Evolutionary conservation across 768 basidiomycete genomes (phyloP).

Genomic region (Trametes coccinea): DNA sequence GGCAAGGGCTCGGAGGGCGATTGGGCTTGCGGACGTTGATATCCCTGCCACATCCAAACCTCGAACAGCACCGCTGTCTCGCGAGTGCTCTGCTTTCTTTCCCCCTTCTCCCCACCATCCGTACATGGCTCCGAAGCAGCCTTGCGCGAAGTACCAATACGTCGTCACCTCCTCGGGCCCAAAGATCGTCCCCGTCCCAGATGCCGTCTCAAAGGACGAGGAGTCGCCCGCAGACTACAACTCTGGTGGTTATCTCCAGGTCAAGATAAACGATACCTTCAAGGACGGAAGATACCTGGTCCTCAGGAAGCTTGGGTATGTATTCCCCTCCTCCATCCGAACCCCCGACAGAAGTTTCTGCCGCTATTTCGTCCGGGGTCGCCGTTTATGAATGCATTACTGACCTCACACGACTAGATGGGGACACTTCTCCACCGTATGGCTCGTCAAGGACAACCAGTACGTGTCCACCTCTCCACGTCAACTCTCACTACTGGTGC

Average conservation of each 20-base stretch:
- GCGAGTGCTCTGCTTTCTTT: slow-evolving; percentile 10
- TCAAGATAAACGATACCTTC: slow-evolving; percentile 74
- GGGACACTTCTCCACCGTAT: slow-evolving; percentile 96
- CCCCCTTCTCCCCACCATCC: slow-evolving; percentile 3
- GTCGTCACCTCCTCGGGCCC: slow-evolving; percentile 65
- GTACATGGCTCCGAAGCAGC: slow-evolving; percentile 67
- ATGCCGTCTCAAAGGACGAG: slow-evolving; percentile 69
- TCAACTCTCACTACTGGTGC: neutral
- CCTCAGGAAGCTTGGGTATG: slow-evolving; percentile 86
- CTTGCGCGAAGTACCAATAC: slow-evolving; percentile 75
- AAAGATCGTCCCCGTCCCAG: slow-evolving; percentile 70
- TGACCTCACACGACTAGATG: slow-evolving; percentile 52
- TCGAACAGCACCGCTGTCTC: neutral
- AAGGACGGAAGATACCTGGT: slow-evolving; percentile 83
- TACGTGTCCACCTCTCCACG: slow-evolving; percentile 41
- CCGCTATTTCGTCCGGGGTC: slow-evolving; percentile 10
- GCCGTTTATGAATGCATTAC: neutral
- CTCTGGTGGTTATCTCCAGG: slow-evolving; percentile 69
- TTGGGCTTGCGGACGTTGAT: slow-evolving; percentile 13
- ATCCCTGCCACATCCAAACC: slow-evolving; percentile 6
- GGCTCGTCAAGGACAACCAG: slow-evolving; percentile 82
- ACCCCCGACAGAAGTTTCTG: slow-evolving; percentile 7
- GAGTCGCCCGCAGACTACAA: slow-evolving; percentile 86
- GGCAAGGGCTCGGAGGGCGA: neutral
- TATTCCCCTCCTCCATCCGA: slow-evolving; percentile 19